phyloP scores from a whole-genome alignment of 1,284 basidiomycete species.

The Microbotryum lychnidis-dioicae region DNA sequence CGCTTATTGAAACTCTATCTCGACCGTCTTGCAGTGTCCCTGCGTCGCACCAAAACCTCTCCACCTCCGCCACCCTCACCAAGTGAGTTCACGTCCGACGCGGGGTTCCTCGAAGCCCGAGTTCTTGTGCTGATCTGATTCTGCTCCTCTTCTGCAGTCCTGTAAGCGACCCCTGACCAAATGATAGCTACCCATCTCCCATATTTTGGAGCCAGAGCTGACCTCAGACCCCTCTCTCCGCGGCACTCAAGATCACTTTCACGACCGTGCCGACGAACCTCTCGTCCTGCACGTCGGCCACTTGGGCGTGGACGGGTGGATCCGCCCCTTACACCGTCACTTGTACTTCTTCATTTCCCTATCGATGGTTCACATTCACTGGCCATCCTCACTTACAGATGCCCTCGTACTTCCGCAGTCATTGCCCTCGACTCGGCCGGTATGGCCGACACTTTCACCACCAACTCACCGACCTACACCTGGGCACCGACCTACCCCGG shows the following conservation, averaged over 20 bases:
- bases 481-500: conserved; percentile 1
- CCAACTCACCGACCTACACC: background rate
- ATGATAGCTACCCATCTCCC: background rate
- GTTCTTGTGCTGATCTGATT: background rate
- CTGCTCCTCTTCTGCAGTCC: background rate
- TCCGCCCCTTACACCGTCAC: background rate
- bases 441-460: background rate
- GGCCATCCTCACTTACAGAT: background rate
- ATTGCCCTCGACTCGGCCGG: background rate
- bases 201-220: background rate
- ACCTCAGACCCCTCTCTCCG: background rate
- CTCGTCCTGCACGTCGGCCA: background rate
- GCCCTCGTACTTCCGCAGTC: background rate
- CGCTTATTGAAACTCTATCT: background rate
- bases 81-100: background rate
- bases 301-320: conserved; percentile 1
- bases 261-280: background rate
- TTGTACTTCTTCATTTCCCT: too few relatives aligned
- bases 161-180: background rate
- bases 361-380: background rate
- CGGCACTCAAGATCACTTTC: background rate
- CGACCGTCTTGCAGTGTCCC: background rate
- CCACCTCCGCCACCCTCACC: background rate
- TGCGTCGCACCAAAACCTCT: background rate
- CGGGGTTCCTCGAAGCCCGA: too few relatives aligned